These are phyloP conservation scores for Erigeron philadelphicus DNA, from an alignment of 140 eudicot species.

Conservation along the genomic window DNA sequence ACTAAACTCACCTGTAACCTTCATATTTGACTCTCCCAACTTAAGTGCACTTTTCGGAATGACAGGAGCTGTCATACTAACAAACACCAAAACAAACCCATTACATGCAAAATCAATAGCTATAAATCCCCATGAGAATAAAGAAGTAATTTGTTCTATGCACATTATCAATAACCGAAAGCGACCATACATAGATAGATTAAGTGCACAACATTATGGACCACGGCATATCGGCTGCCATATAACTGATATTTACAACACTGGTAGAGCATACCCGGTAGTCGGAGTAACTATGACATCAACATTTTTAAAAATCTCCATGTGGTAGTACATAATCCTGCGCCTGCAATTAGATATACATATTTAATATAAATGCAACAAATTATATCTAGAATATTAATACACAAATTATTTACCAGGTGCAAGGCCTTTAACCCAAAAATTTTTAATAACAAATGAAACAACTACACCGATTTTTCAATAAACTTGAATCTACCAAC, in stretches of 20 bases:
- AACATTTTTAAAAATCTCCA: constrained; percentile 75
- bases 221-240: too few relatives aligned
- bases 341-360: constrained; percentile 44
- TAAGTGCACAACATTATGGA: not conserved
- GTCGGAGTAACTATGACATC: constrained; percentile 96
- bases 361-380: not conserved
- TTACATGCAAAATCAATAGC: constrained; percentile 6
- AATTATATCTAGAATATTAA: not conserved
- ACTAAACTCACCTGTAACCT: constrained; percentile 59
- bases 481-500: not conserved
- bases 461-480: not conserved
- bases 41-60: constrained; percentile 70
- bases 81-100: constrained; percentile 3
- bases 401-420: too few relatives aligned
- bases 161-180: constrained; percentile 12
- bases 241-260: too few relatives aligned
- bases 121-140: constrained; percentile 15
- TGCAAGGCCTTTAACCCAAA: not conserved
- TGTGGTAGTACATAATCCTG: constrained; percentile 80
- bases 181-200: constrained; percentile 3
- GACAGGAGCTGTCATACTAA: constrained; percentile 92
- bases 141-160: not conserved
- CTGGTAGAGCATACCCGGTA: constrained; percentile 46
- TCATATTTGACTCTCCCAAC: constrained; percentile 71
- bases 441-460: not conserved